phyloP scores from a whole-genome alignment of 345 rosid species.

The Eucalyptus victrix region DNA sequence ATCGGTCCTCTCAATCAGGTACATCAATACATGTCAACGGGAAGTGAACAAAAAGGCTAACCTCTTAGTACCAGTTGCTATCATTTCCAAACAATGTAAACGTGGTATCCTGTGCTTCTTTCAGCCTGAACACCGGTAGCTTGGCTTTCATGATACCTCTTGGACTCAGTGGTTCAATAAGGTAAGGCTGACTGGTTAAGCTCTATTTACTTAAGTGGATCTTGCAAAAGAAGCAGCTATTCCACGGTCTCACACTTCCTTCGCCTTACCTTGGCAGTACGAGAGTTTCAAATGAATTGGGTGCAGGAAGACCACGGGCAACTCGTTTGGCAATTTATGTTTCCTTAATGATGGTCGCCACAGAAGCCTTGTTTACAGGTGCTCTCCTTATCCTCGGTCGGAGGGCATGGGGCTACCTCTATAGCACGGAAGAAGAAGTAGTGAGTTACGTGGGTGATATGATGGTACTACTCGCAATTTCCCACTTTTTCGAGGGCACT shows the following conservation, averaged over 20 bases:
- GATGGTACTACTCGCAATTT: slow-evolving; percentile 12
- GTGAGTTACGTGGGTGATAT: slow-evolving; percentile 16
- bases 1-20: not conserved
- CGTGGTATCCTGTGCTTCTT: slow-evolving; percentile 16
- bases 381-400: slow-evolving; percentile 7
- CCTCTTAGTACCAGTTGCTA: not conserved
- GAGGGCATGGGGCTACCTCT: slow-evolving; percentile 3
- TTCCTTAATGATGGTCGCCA: not conserved
- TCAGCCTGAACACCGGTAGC: slow-evolving; percentile 5
- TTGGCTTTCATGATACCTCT: slow-evolving; percentile 6
- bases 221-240: not conserved
- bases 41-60: not conserved
- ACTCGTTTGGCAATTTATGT: slow-evolving; percentile 18
- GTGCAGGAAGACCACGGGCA: slow-evolving; percentile 32
- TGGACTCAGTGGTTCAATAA: slow-evolving; percentile 8
- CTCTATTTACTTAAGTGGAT: not conserved
- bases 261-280: slow-evolving; percentile 6
- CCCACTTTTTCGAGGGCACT: slow-evolving; percentile 15
- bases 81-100: not conserved
- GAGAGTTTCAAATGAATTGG: slow-evolving; percentile 39
- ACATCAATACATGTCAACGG: not conserved
- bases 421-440: not conserved
- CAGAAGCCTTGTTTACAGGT: slow-evolving; percentile 14
- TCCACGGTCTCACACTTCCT: not conserved
- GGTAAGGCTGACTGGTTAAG: not conserved